These are phyloP conservation scores for Saturnispora dispora DNA, from an alignment of 805 yeast genomes.

Conservation along the genomic window DNA sequence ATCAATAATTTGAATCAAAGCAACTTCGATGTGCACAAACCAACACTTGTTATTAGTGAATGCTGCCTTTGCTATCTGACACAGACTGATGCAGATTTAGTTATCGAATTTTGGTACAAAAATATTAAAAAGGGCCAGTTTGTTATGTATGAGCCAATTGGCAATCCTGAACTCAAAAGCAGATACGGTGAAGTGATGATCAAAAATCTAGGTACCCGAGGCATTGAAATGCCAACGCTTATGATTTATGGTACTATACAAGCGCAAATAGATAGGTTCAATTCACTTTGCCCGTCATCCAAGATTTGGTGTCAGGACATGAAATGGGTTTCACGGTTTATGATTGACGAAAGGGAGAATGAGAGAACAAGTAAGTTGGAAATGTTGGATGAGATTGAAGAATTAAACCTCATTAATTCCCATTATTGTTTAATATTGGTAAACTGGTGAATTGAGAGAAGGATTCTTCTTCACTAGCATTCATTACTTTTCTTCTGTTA, in stretches of 20 bases:
- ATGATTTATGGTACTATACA: conserved; percentile 39
- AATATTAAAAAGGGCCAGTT: conserved; percentile 25
- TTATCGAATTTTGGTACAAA: conserved; percentile 35
- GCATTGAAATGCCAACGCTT: conserved; percentile 53
- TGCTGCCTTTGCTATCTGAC: conserved; percentile 68
- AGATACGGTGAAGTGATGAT: conserved; percentile 61
- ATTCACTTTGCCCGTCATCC: conserved; percentile 19
- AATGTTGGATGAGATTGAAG: conserved; percentile 69
- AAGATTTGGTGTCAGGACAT: conserved; percentile 36
- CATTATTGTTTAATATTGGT: conserved; percentile 45
- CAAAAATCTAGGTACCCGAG: conserved; percentile 48
- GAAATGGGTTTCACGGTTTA: conserved; percentile 29
- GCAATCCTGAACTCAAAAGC: conserved; percentile 26
- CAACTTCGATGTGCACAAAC: conserved; percentile 25
- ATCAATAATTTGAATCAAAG: background rate
- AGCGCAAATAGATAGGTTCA: conserved; percentile 32
- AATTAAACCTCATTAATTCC: conserved; percentile 46
- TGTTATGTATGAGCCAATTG: conserved; percentile 63
- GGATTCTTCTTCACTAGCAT: background rate
- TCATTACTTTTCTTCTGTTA: too few relatives aligned
- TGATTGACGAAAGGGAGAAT: conserved; percentile 37
- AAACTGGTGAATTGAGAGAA: conserved; percentile 14
- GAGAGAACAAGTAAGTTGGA: conserved; percentile 45
- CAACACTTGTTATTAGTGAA: conserved; percentile 61
- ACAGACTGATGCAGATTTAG: conserved; percentile 37